A percentile compares a stretch with the other conserved stretches of the same genome.
These are phyloP conservation scores for Taxawa tesnikishii DNA, from an alignment of 2,329 filamentous ascomycete genomes.

Conservation along the genomic window DNA sequence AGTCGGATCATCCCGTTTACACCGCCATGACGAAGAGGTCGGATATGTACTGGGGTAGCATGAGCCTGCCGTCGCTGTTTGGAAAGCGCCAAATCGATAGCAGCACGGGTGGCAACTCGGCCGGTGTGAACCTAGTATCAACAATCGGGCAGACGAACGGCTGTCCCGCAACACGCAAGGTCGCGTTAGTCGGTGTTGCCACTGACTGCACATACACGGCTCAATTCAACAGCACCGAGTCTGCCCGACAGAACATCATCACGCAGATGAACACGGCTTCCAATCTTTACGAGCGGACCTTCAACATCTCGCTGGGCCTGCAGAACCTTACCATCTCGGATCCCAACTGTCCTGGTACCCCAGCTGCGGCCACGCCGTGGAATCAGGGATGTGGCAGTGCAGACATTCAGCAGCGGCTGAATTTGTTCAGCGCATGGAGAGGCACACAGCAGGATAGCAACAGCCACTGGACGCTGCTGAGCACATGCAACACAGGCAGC, in stretches of 20 bases:
- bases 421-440: constrained; percentile 81
- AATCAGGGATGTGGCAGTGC: constrained; percentile 60
- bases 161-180: constrained; percentile 79
- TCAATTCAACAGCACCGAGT: constrained; percentile 52
- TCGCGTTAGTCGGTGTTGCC: constrained; percentile 82
- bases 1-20: constrained; percentile 56
- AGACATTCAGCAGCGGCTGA: constrained; percentile 66
- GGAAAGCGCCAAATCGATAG: constrained; percentile 57
- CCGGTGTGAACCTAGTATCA: constrained; percentile 62
- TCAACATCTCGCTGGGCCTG: constrained; percentile 89
- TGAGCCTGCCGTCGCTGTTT: constrained; percentile 55
- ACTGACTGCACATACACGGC: constrained; percentile 83
- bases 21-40: constrained; percentile 40
- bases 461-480: constrained; percentile 87
- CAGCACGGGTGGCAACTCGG: constrained; percentile 60
- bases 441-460: constrained; percentile 65
- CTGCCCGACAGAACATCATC: constrained; percentile 66
- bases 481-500: constrained; percentile 65
- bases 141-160: constrained; percentile 75
- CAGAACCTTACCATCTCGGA: constrained; percentile 73
- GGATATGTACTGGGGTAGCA: constrained; percentile 44
- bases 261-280: constrained; percentile 76
- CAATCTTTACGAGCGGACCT: constrained; percentile 74
- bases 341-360: constrained; percentile 57
- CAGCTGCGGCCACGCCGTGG: constrained; percentile 61